Percentiles rank a stretch among this genome's conserved stretches.
phyloP scores from a whole-genome alignment of 2,329 filamentous ascomycete genomes.

The Magnaporthiopsis poae region DNA sequence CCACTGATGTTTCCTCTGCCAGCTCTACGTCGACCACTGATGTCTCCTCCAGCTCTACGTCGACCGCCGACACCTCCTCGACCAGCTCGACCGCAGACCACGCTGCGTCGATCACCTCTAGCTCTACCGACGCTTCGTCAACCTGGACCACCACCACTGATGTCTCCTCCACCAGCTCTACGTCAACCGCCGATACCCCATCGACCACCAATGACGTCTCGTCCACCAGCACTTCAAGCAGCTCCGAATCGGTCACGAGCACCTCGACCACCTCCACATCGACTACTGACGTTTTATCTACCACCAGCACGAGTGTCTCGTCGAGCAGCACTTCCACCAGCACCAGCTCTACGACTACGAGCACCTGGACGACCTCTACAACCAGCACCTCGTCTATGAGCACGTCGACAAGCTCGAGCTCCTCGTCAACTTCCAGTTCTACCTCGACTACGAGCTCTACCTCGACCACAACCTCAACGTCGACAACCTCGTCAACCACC shows the following conservation, averaged over 20 bases:
- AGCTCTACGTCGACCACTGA: too few species aligned
- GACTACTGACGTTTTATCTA: neutral
- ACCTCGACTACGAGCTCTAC: slow-evolving; percentile 5
- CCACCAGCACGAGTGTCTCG: neutral
- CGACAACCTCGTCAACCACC: neutral
- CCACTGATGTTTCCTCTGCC: too few species aligned
- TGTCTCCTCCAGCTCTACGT: neutral
- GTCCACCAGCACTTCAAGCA: neutral
- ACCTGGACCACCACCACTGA: neutral
- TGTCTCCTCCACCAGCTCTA: neutral
- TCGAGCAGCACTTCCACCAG: neutral
- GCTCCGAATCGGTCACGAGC: neutral
- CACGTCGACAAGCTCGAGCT: neutral
- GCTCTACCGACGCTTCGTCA: neutral
- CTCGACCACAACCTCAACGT: neutral
- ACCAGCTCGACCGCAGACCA: neutral
- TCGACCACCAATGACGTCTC: neutral
- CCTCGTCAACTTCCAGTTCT: neutral
- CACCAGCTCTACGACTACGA: neutral
- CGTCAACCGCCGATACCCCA: neutral
- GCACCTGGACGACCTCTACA: neutral
- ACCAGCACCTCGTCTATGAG: too few species aligned
- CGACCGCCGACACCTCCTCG: neutral
- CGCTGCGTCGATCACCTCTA: neutral
- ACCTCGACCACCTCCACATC: neutral